Base-by-base conservation (phyloP, 371 early-diverging fungal genomes). In the Haplosporangium sp. region DNA sequence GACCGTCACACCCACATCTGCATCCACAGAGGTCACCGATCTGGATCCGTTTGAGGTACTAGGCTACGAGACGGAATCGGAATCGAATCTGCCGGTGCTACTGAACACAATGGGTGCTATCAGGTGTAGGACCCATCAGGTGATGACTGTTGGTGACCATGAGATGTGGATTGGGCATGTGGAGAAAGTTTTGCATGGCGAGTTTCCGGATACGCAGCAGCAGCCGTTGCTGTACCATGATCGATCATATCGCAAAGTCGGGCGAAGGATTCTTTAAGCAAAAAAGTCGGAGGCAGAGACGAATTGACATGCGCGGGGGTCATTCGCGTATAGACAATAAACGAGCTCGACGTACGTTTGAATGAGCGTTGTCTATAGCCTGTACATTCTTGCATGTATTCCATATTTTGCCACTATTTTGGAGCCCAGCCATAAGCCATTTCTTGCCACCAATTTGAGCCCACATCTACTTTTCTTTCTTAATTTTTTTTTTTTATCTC, bases 111-210 rank as follows among this genome's bases (percentile, higher is more conserved):
- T 92, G 6, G 90, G 90, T 1, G 89, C 89, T 6, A 81, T 92
- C 82, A 84, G 90, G 41, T 92, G 93, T 55, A 70, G 83, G 59
- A 69, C 71, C 0, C 73, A 82, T 37, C 82, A 85, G 40, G 85
- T 84, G 10, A 62, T 89, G 51, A 71, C 74, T 23, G 75, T 90
- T 0, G 93, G 93, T 0, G 91, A 90, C 66, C 93, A 92, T 69
- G 89, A 90, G 62, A 75, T 90, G 54, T 91, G 91, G 91, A 87
- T 89, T 54, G 86, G 86, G 5, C 75, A 83, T 18, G 90, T 92
- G 0, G 67, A 83, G 53, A 86, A 85, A 59, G 86, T 91, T 0
- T 83, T 89, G 12, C 83, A 89, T 64, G 90, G 89, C 14, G 72
- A 88, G 16, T 84, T 84, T 23, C 59, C 70, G 12, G 60, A 61